Base-by-base conservation (phyloP, 2,329 filamentous ascomycete genomes). In the Didymella arachidicola region DNA sequence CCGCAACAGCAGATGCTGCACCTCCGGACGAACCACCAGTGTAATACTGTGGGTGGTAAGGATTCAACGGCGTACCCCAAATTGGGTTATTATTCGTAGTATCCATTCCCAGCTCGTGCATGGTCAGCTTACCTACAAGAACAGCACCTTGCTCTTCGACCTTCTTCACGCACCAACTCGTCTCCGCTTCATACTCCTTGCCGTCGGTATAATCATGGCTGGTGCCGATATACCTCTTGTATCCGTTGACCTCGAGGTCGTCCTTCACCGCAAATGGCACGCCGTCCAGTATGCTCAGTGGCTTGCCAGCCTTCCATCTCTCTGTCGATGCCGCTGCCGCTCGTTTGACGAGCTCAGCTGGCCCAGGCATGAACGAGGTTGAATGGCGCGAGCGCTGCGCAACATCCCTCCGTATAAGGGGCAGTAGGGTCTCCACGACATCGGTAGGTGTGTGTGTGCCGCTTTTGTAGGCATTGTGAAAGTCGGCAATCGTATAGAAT, bases 231-330 rank as follows among this genome's bases (percentile, higher is more conserved):
- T 86, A 89, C 62, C 83, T 86, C 49, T 85, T 83, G 72, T 92
- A 93, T 14, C 90, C 91, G 63, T 86, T 82, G 30, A 93, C 80
- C 63, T 89, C 83, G 16, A 89, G 83, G 70, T 96, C 92, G 71
- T 96, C 92, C 78, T 97, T 96, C 67, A 95, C 86, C 0, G 89
- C 90, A 47, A 96, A 85, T 0, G 92, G 93, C 1, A 96, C 86
- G 12, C 93, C 93, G 69, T 97, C 93, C 7, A 96, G 79, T 5
- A 91, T 79, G 12, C 91, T 83, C 16, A 92, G 75, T 0, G 87
- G 83, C 61, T 83, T 83, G 0, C 90, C 89, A 16, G 83, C 79
- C 57, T 86, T 85, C 76, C 90, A 96, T 44, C 93, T 83, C 71
- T 85, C 81, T 0, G 92, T 90, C 1, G 92, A 95, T 7, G 85